Percentiles rank a stretch among this genome's conserved stretches.
Conservation (phyloP, 164 flowering plant genomes). For the Macadamia tetraphylla region DNA sequence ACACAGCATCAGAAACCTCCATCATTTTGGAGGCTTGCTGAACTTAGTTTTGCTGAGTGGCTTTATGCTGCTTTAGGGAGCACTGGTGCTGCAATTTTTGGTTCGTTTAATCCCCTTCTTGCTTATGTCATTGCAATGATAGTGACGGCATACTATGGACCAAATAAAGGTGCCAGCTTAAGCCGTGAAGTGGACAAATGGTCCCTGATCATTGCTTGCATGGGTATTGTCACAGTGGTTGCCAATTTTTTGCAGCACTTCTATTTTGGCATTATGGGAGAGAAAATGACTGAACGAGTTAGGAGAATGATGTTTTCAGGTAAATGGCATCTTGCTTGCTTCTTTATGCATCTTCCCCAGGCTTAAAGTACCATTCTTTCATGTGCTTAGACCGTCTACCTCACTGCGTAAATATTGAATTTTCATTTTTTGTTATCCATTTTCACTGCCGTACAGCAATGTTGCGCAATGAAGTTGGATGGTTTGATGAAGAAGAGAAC, state of each 20-base stretch:
- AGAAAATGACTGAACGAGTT: conserved; percentile 98
- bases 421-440: conserved; percentile 1
- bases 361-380: background rate
- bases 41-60: conserved; percentile 97
- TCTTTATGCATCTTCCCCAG: background rate
- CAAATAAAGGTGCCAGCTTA: conserved; percentile 30
- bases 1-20: conserved; percentile 46
- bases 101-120: conserved; percentile 96
- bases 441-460: conserved; percentile 52
- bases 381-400: background rate
- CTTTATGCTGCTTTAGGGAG: conserved; percentile 94
- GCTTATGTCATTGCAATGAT: conserved; percentile 76
- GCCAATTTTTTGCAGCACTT: conserved; percentile 96
- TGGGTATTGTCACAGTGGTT: conserved; percentile 94
- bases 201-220: conserved; percentile 87
- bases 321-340: conserved; percentile 12
- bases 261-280: conserved; percentile 99
- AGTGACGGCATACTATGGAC: conserved; percentile 66
- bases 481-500: conserved; percentile 98
- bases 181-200: conserved; percentile 70
- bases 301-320: conserved; percentile 99
- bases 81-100: conserved; percentile 92
- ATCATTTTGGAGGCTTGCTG: conserved; percentile 84
- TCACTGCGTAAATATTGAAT: background rate
- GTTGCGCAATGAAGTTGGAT: conserved; percentile 92